A percentile compares a stretch with the other conserved stretches of the same genome.
These are phyloP conservation scores for Lepiota brunneoincarnata DNA, from an alignment of 768 basidiomycete genomes.

Conservation along the genomic window DNA sequence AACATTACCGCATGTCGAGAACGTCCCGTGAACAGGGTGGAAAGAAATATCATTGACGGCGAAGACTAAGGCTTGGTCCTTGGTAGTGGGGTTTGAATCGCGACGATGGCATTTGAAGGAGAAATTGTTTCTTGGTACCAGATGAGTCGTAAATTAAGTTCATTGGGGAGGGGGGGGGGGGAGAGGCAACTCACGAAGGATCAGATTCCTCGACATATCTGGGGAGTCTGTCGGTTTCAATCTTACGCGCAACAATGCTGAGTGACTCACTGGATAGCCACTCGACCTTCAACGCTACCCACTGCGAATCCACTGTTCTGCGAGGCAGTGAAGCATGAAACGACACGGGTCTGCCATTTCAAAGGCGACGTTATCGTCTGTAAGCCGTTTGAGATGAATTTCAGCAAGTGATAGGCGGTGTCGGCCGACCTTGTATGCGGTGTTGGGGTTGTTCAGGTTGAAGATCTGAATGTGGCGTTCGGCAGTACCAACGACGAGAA, in stretches of 20 bases:
- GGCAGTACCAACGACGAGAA: conserved; percentile 91
- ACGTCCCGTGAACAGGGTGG: conserved; percentile 83
- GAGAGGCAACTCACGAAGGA: conserved; percentile 41
- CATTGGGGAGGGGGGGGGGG: background rate
- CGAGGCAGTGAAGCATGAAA: conserved; percentile 77
- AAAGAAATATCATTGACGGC: conserved; percentile 86
- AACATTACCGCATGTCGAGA: conserved; percentile 67
- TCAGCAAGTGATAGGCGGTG: conserved; percentile 1
- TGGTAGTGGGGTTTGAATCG: conserved; percentile 51
- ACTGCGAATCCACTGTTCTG: conserved; percentile 72
- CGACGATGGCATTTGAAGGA: conserved; percentile 84
- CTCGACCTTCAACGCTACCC: conserved; percentile 86
- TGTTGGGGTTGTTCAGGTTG: conserved; percentile 80
- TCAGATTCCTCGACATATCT: conserved; percentile 91
- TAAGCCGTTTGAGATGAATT: background rate
- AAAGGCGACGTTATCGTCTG: conserved; percentile 27
- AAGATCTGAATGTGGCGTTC: conserved; percentile 90
- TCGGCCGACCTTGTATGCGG: conserved; percentile 65
- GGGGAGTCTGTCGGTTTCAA: background rate
- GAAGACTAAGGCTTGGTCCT: conserved; percentile 70
- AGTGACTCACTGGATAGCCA: conserved; percentile 88
- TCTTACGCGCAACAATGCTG: background rate
- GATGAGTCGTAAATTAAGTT: background rate
- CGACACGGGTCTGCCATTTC: conserved; percentile 90
- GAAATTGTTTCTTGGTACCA: conserved; percentile 61